These are phyloP conservation scores for Dictyostelium intermedium DNA, from an alignment of 78 protist genomes.

Conservation along the genomic window DNA sequence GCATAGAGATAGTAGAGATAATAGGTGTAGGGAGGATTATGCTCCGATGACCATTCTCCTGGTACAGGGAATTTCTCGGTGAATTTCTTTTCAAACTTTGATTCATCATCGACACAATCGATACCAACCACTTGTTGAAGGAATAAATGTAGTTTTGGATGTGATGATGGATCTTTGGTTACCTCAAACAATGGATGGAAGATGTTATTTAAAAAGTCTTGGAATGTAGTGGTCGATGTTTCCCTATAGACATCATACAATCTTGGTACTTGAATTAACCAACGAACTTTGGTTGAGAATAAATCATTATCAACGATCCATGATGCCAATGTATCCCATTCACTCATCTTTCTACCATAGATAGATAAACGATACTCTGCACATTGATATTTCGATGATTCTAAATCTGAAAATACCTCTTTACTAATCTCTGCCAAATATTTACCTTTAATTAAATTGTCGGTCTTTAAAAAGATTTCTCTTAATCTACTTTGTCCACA, in stretches of 20 bases:
- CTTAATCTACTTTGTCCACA: conserved; percentile 91
- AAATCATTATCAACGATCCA: conserved; percentile 92
- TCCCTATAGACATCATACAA: conserved; percentile 85
- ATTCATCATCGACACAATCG: conserved; percentile 99
- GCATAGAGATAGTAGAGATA: conserved; percentile 95
- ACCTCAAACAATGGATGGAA: conserved; percentile 98
- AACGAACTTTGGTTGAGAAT: conserved; percentile 88
- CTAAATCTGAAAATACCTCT: conserved; percentile 91
- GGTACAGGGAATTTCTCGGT: conserved; percentile 81
- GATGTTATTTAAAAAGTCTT: conserved; percentile 85
- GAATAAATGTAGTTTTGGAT: conserved; percentile 85
- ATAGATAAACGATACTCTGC: conserved; percentile 97
- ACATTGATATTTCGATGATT: conserved; percentile 89
- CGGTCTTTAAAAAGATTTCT: conserved; percentile 97
- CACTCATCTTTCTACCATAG: conserved; percentile 94
- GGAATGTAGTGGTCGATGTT: conserved; percentile 68
- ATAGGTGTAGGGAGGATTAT: conserved; percentile 97
- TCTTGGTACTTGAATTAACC: conserved; percentile 98
- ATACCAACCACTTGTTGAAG: conserved; percentile 95
- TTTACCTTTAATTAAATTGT: conserved; percentile 93
- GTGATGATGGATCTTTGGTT: conserved; percentile 87
- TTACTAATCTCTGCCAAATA: conserved; percentile 95
- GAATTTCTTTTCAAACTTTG: conserved; percentile 87
- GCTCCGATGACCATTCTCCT: conserved; percentile 86
- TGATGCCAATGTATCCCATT: conserved; percentile 93